Conservation (phyloP, 148 eudicot genomes). For the Chenopodium berlandieri region DNA sequence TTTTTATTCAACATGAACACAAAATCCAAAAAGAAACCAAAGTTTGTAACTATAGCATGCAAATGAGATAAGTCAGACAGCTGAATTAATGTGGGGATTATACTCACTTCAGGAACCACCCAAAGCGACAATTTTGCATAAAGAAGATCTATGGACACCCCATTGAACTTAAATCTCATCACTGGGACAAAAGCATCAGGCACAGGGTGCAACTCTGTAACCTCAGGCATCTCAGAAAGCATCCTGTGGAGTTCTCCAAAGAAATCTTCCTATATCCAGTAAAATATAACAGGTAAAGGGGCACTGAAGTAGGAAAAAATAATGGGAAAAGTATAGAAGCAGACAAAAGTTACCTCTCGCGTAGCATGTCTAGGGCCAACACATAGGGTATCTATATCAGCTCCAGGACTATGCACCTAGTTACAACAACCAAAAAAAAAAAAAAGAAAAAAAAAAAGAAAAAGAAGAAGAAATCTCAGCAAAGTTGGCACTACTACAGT, state of each 20-base stretch:
- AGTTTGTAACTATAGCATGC: background rate
- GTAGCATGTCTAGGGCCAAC: constrained; percentile 74
- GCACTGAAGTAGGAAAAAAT: background rate
- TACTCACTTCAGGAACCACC: constrained; percentile 64
- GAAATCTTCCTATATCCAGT: constrained; percentile 49
- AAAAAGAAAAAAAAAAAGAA: too few relatives aligned
- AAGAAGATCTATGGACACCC: constrained; percentile 70
- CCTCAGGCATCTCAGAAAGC: constrained; percentile 62
- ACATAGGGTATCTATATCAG: constrained; percentile 71
- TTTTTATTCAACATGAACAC: background rate
- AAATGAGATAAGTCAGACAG: background rate
- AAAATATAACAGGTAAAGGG: constrained; percentile 14
- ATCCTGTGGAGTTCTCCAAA: constrained; percentile 62
- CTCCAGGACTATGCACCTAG: constrained; percentile 78
- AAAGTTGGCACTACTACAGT: background rate
- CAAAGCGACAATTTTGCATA: constrained; percentile 59
- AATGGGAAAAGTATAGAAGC: background rate
- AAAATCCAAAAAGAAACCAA: background rate
- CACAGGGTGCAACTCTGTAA: constrained; percentile 55
- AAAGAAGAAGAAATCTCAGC: background rate
- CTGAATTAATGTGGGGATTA: background rate
- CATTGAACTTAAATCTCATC: constrained; percentile 59
- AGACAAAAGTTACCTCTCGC: constrained; percentile 41
- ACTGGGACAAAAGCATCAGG: constrained; percentile 73
- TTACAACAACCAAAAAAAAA: background rate